These are phyloP conservation scores for Chaetoceros tenuissimus DNA, from an alignment of 108 stramenopile species.

Conservation along the genomic window DNA sequence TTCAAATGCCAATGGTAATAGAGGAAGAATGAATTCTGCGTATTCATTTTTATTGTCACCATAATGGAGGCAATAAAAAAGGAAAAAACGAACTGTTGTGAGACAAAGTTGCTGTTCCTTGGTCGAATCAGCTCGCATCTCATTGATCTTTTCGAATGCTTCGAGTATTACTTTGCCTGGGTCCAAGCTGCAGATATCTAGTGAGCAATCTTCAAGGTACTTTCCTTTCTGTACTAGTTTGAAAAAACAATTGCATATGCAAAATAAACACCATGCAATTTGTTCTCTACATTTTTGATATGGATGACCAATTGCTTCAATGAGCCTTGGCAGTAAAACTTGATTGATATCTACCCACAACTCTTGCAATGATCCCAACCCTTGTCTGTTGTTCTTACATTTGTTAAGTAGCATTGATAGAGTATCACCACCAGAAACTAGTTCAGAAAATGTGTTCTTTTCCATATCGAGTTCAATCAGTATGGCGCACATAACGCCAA, in stretches of 20 bases:
- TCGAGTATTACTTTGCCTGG: constrained; percentile 54
- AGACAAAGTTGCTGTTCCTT: constrained; percentile 59
- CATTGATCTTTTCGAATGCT: constrained; percentile 32
- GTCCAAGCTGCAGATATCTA: constrained; percentile 19
- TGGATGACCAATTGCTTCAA: constrained; percentile 74
- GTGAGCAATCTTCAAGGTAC: not conserved
- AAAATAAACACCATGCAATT: constrained; percentile 68
- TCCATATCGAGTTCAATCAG: constrained; percentile 70
- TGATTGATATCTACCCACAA: constrained; percentile 58
- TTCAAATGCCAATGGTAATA: constrained; percentile 72
- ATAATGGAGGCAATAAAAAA: constrained; percentile 73
- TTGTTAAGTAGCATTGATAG: constrained; percentile 1
- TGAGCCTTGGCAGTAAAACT: constrained; percentile 51
- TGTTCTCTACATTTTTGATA: constrained; percentile 84
- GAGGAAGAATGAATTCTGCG: constrained; percentile 61
- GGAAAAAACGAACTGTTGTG: constrained; percentile 73
- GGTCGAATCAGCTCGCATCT: constrained; percentile 27
- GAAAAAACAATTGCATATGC: constrained; percentile 69
- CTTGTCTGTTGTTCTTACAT: constrained; percentile 3
- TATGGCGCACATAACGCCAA: constrained; percentile 64
- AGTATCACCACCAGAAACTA: constrained; percentile 4
- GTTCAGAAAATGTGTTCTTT: constrained; percentile 6
- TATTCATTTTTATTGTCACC: constrained; percentile 78
- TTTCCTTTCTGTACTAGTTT: constrained; percentile 22
- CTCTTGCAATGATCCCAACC: constrained; percentile 19